Conservation (phyloP, 2,329 filamentous ascomycete genomes). For the Annulohypoxylon truncatum region DNA sequence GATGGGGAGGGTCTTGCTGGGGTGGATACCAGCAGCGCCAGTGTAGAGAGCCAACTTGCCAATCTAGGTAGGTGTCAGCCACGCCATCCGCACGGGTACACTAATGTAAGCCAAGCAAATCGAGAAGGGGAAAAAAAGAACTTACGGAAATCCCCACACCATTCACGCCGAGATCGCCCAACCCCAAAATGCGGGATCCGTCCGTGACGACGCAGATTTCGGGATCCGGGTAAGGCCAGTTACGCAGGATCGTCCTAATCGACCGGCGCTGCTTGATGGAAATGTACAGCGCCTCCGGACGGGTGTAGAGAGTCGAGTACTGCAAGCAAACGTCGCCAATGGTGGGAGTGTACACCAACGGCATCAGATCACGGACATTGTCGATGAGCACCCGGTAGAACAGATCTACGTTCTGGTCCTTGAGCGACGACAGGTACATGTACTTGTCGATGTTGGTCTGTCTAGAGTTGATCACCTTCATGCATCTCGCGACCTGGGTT, state of each 20-base stretch:
- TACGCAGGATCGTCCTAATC: slow-evolving; percentile 86
- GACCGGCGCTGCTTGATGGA: slow-evolving; percentile 95
- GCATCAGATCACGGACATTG: slow-evolving; percentile 81
- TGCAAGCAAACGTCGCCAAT: slow-evolving; percentile 96
- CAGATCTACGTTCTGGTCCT: slow-evolving; percentile 80
- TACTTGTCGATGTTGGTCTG: slow-evolving; percentile 82
- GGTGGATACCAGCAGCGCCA: slow-evolving; percentile 93
- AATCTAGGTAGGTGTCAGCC: slow-evolving; percentile 63
- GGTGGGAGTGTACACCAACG: slow-evolving; percentile 87
- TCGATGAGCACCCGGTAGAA: slow-evolving; percentile 86
- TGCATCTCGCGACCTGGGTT: slow-evolving; percentile 72
- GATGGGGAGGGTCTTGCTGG: slow-evolving; percentile 81
- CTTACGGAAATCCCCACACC: slow-evolving; percentile 94
- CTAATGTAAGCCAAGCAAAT: slow-evolving; percentile 18
- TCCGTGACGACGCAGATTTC: slow-evolving; percentile 98
- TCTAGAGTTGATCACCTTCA: slow-evolving; percentile 79
- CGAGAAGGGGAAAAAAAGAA: slow-evolving; percentile 39
- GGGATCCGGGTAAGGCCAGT: slow-evolving; percentile 90
- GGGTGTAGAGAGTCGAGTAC: slow-evolving; percentile 95
- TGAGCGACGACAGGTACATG: slow-evolving; percentile 81
- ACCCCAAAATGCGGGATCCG: slow-evolving; percentile 89
- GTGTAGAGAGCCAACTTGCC: slow-evolving; percentile 97
- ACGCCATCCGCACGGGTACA: slow-evolving; percentile 26
- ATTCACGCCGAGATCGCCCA: slow-evolving; percentile 95
- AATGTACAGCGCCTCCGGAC: slow-evolving; percentile 95